These are phyloP conservation scores for Candida odintsovae DNA, from an alignment of 805 yeast genomes.

Conservation along the genomic window DNA sequence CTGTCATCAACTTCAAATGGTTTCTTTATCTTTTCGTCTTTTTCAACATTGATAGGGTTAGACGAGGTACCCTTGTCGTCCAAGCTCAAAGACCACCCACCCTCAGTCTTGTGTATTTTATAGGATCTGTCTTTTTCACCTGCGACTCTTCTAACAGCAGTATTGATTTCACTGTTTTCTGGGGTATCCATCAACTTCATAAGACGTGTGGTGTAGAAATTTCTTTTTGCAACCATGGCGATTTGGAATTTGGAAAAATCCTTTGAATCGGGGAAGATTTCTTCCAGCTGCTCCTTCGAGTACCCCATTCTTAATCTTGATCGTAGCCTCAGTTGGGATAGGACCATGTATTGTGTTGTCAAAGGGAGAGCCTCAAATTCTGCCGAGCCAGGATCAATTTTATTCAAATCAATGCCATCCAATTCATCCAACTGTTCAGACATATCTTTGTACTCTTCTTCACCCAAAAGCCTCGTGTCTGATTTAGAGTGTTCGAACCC, in stretches of 20 bases:
- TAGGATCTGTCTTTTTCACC: slow-evolving; percentile 79
- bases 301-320: slow-evolving; percentile 95
- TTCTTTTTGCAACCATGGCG: slow-evolving; percentile 86
- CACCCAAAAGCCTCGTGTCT: slow-evolving; percentile 72
- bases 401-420: slow-evolving; percentile 62
- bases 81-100: slow-evolving; percentile 79
- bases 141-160: slow-evolving; percentile 53
- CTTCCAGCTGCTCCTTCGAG: slow-evolving; percentile 78
- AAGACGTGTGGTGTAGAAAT: slow-evolving; percentile 80
- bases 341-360: slow-evolving; percentile 80
- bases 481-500: slow-evolving; percentile 44
- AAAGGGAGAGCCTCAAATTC: slow-evolving; percentile 76
- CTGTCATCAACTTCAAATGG: slow-evolving; percentile 9
- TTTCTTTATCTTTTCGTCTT: slow-evolving; percentile 13
- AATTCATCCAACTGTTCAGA: slow-evolving; percentile 55
- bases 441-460: slow-evolving; percentile 61
- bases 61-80: slow-evolving; percentile 31
- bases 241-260: slow-evolving; percentile 93
- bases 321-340: slow-evolving; percentile 74
- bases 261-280: slow-evolving; percentile 75
- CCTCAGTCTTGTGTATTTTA: slow-evolving; percentile 64
- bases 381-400: slow-evolving; percentile 76
- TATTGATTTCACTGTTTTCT: neutral
- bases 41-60: slow-evolving; percentile 45
- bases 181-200: slow-evolving; percentile 40